Conservation (phyloP, 148 eudicot genomes). For the Fallopia convolvulus region DNA sequence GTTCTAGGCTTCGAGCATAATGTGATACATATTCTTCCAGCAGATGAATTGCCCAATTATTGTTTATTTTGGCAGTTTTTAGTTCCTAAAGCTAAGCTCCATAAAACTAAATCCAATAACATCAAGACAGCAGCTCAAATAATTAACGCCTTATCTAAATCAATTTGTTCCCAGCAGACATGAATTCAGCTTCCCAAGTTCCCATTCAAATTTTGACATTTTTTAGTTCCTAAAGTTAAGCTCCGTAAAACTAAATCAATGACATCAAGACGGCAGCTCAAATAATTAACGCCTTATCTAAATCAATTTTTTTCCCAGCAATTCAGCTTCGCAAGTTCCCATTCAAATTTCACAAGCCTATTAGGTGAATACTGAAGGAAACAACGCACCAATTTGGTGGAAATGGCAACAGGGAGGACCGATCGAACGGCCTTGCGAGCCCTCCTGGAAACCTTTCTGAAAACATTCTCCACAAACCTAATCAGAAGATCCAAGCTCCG, state of each 20-base stretch:
- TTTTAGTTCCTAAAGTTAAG: background rate
- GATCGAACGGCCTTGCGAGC: slow-evolving; percentile 88
- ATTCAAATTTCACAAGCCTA: background rate
- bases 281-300: background rate
- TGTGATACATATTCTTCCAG: background rate
- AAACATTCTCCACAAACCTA: slow-evolving; percentile 77
- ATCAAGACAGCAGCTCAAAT: background rate
- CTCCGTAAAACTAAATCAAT: background rate
- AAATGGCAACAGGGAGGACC: slow-evolving; percentile 66
- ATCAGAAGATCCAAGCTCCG: slow-evolving; percentile 83
- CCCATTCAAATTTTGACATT: background rate
- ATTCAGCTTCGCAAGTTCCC: background rate
- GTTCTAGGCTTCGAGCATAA: background rate
- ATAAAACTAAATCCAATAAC: background rate
- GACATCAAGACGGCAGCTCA: background rate
- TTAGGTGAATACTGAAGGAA: slow-evolving; percentile 6
- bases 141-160: background rate
- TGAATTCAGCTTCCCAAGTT: background rate
- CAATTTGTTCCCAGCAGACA: background rate
- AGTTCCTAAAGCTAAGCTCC: background rate
- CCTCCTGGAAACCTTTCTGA: slow-evolving; percentile 63
- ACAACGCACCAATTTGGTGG: slow-evolving; percentile 61
- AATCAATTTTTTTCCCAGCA: background rate
- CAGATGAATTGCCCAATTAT: background rate
- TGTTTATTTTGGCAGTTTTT: background rate